Evolutionary conservation across 495 filamentous ascomycete genomes (phyloP), one percentile per base, ranked within the genome.

Genomic region (Penicillium canescens): DNA sequence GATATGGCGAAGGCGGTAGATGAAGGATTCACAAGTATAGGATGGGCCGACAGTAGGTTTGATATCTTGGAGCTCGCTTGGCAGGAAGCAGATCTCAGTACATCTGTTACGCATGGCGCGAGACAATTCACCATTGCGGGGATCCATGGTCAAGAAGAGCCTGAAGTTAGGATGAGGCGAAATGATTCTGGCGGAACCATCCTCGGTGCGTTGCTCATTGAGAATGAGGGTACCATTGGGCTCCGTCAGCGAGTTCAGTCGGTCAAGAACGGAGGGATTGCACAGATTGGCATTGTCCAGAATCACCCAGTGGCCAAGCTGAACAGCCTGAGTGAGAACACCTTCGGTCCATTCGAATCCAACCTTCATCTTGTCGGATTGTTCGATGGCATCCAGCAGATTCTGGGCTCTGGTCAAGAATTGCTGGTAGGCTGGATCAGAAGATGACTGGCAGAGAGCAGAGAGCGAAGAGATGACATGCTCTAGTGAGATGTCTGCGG

Each of bases 221-320:
- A 99, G 86, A 60, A 86, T 90, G 16, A 99, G 77, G 46, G 81
- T 80, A 8, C 95, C 95, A 62, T 92, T 88, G 2, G 90, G 90
- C 68, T 99, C 95, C 1, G 96, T 86, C 34, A 99, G 72, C 0
- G 95, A 96, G 64, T 99, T 99, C 57, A 99, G 69, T 61, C 95
- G 81, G 66, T 99, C 95, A 2, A 99, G 83, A 10, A 98, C 93
- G 4, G 94, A 96, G 5, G 93, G 84, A 59, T 86, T 96, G 67
- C 95, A 99, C 13, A 98, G 78, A 61, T 99, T 99, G 45, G 95
- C 93, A 73, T 98, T 96, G 66, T 98, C 93, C 14, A 99, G 84
- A 23, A 98, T 84, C 42, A 99, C 76, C 95, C 95, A 99, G 39
- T 89, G 76, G 24, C 95, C 95, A 60, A 86, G 78, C 61, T 93